phyloP scores from a whole-genome alignment of 2,329 filamentous ascomycete genomes.

The Sarocladium kiliense region DNA sequence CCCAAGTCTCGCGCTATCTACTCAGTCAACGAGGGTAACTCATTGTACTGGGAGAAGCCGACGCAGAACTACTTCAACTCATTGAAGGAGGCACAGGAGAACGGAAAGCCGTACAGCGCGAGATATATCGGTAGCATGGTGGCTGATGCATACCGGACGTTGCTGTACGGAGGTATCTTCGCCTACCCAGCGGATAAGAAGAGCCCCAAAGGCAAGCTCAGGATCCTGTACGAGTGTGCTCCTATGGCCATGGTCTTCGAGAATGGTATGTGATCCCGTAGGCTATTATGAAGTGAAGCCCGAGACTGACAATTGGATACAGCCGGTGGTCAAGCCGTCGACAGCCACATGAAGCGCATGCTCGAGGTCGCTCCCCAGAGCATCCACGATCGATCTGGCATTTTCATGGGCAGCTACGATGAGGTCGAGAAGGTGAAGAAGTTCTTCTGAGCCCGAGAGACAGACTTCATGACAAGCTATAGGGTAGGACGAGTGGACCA shows the following conservation, averaged over 20 bases:
- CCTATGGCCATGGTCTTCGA: slow-evolving; percentile 99
- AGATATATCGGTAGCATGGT: slow-evolving; percentile 99
- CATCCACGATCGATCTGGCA: slow-evolving; percentile 93
- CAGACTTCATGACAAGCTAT: neutral
- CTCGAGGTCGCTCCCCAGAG: slow-evolving; percentile 81
- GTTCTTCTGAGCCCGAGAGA: slow-evolving; percentile 45
- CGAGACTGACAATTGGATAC: slow-evolving; percentile 12
- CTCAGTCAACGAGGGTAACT: slow-evolving; percentile 98
- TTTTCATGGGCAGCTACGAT: slow-evolving; percentile 91
- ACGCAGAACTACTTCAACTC: slow-evolving; percentile 85
- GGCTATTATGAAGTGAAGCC: neutral
- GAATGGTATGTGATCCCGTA: slow-evolving; percentile 64
- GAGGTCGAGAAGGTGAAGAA: slow-evolving; percentile 95
- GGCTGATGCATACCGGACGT: slow-evolving; percentile 91
- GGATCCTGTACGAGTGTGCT: slow-evolving; percentile 96
- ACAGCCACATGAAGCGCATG: slow-evolving; percentile 89
- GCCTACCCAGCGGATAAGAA: slow-evolving; percentile 98
- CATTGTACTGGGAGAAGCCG: slow-evolving; percentile 87
- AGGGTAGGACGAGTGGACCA: neutral
- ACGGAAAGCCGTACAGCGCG: slow-evolving; percentile 86
- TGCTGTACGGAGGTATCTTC: slow-evolving; percentile 95
- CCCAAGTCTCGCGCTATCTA: slow-evolving; percentile 82
- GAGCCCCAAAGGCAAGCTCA: slow-evolving; percentile 95
- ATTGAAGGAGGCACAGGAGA: slow-evolving; percentile 71
- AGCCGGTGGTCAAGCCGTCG: slow-evolving; percentile 89